Conservation (phyloP, 345 rosid genomes). For the Pistacia atlantica region DNA sequence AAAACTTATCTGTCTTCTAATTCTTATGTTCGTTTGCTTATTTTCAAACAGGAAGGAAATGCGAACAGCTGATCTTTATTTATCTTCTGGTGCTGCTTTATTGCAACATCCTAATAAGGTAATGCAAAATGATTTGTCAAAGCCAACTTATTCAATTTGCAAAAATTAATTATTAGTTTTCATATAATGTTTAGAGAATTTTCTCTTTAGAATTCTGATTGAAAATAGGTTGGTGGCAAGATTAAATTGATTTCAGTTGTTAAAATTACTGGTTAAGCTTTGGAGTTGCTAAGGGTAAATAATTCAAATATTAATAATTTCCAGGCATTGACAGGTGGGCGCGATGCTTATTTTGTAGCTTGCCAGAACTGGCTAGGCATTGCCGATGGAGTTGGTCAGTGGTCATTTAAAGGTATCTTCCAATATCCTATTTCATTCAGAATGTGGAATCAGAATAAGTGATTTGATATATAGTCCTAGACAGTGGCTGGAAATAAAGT, state of each 20-base stretch:
- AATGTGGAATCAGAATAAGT: neutral
- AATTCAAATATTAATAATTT: constrained; percentile 62
- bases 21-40: constrained; percentile 11
- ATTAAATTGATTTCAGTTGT: neutral
- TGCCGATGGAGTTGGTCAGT: constrained; percentile 74
- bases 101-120: constrained; percentile 68
- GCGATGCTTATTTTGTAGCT: constrained; percentile 71
- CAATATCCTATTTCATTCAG: neutral
- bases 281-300: constrained; percentile 30
- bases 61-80: constrained; percentile 34
- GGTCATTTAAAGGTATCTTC: constrained; percentile 74
- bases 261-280: neutral
- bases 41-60: constrained; percentile 54
- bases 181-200: neutral
- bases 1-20: neutral
- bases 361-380: constrained; percentile 67
- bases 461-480: neutral
- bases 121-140: constrained; percentile 11
- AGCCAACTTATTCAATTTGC: neutral
- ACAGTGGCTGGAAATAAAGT: neutral
- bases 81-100: constrained; percentile 60
- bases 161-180: neutral
- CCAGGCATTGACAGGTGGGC: constrained; percentile 91
- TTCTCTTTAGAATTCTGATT: neutral
- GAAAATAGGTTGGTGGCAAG: neutral